These are phyloP conservation scores for Narthecium ossifragum DNA, from an alignment of 106 monocot genomes.

Conservation along the genomic window DNA sequence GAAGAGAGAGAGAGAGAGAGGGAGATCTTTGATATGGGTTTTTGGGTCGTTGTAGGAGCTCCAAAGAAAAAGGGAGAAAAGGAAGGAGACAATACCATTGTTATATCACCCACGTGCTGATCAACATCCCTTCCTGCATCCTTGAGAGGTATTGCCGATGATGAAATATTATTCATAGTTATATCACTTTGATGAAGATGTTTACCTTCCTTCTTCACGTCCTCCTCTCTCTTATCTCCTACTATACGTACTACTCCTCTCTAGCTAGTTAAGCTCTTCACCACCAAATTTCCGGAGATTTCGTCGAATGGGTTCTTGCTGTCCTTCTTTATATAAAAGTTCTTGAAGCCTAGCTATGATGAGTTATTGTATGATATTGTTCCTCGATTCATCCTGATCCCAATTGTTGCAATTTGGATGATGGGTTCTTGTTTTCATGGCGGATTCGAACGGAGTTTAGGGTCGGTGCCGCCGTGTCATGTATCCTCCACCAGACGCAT, in stretches of 20 bases:
- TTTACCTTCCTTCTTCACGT: neutral
- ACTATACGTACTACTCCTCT: neutral
- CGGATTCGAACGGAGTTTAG: too few species aligned
- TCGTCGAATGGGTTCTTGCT: too few species aligned
- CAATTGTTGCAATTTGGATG: too few species aligned
- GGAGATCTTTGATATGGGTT: neutral
- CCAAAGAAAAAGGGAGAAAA: neutral
- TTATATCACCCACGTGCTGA: slow-evolving; percentile 22
- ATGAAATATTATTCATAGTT: slow-evolving; percentile 7
- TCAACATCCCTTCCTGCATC: slow-evolving; percentile 16
- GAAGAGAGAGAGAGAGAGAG: slow-evolving; percentile 14
- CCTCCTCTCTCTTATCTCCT: slow-evolving; percentile 1
- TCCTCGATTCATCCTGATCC: too few species aligned
- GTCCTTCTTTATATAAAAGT: too few species aligned
- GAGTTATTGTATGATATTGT: too few species aligned
- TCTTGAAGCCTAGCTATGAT: too few species aligned
- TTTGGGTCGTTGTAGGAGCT: slow-evolving; percentile 5
- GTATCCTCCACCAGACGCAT: too few species aligned
- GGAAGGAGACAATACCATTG: neutral
- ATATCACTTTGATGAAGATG: slow-evolving; percentile 1
- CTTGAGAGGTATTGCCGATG: slow-evolving; percentile 8
- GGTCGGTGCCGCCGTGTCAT: too few species aligned
- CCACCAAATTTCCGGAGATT: too few species aligned
- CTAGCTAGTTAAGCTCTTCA: too few species aligned
- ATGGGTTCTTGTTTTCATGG: too few species aligned